phyloP scores from a whole-genome alignment of 78 protist species.

The Dictyostelium citrinum region DNA sequence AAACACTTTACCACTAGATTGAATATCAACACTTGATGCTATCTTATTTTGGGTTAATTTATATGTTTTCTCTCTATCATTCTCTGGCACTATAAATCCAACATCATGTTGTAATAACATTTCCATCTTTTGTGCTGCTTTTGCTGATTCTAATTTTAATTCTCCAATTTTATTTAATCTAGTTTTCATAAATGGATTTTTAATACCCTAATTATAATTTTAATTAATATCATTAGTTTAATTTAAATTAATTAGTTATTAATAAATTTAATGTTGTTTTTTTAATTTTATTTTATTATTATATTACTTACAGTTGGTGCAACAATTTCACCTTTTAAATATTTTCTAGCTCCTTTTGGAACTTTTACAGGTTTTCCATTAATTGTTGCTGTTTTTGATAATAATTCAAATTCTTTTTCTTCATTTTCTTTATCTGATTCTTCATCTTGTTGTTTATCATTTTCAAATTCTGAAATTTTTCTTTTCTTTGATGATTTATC shows the following conservation, averaged over 20 bases:
- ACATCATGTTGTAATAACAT: conserved; percentile 26
- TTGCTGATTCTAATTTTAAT: conserved; percentile 26
- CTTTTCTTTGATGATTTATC: conserved; percentile 14
- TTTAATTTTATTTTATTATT: background rate
- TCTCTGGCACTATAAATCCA: conserved; percentile 86
- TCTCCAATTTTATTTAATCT: background rate
- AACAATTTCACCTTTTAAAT: conserved; percentile 44
- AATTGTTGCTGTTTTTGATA: background rate
- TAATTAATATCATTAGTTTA: no score
- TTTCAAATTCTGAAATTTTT: conserved; percentile 26
- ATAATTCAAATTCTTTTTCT: background rate
- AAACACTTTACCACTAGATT: conserved; percentile 78
- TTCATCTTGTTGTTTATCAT: conserved; percentile 14
- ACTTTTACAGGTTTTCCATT: background rate
- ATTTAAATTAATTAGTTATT: background rate
- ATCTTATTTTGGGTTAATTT: conserved; percentile 83
- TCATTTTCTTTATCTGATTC: background rate
- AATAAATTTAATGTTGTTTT: background rate
- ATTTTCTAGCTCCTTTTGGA: conserved; percentile 67
- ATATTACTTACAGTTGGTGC: conserved; percentile 16
- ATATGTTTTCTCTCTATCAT: conserved; percentile 89
- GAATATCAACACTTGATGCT: conserved; percentile 76
- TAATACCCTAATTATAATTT: conserved; percentile 31
- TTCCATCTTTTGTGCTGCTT: conserved; percentile 12
- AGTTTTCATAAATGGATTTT: conserved; percentile 28